A percentile compares a stretch with the other conserved stretches of the same genome.
These are phyloP conservation scores for Penicillium decumbens DNA, from an alignment of 2,329 filamentous ascomycete genomes.

Conservation along the genomic window DNA sequence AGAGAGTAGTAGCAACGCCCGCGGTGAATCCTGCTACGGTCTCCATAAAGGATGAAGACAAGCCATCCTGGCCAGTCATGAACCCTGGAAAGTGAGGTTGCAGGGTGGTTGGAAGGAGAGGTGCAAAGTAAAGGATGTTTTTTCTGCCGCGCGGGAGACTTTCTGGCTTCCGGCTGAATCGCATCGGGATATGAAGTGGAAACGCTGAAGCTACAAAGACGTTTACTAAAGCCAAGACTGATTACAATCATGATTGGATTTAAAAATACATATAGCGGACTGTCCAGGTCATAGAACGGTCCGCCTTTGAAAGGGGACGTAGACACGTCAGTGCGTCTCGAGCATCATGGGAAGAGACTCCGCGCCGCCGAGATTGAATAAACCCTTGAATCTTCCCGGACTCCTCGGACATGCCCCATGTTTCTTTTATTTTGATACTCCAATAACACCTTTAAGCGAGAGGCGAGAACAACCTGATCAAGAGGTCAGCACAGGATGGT, in stretches of 20 bases:
- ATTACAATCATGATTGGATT: slow-evolving; percentile 7
- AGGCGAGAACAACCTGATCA: slow-evolving; percentile 40
- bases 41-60: slow-evolving; percentile 77
- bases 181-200: background rate
- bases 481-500: slow-evolving; percentile 12
- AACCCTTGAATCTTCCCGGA: background rate
- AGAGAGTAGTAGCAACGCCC: slow-evolving; percentile 78
- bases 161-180: background rate
- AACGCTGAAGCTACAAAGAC: background rate
- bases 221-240: background rate
- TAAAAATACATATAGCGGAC: slow-evolving; percentile 28
- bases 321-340: background rate
- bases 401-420: background rate
- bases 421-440: background rate
- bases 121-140: background rate
- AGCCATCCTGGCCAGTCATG: slow-evolving; percentile 50
- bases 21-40: slow-evolving; percentile 84
- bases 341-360: background rate
- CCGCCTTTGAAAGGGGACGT: slow-evolving; percentile 2
- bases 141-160: background rate
- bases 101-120: background rate
- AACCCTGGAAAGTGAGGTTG: slow-evolving; percentile 18
- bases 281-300: slow-evolving; percentile 7
- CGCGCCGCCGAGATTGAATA: too few relatives aligned
- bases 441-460: slow-evolving; percentile 34